Evolutionary conservation across 768 basidiomycete genomes (phyloP).

Genomic region (Hygrophoropsis aurantiaca): DNA sequence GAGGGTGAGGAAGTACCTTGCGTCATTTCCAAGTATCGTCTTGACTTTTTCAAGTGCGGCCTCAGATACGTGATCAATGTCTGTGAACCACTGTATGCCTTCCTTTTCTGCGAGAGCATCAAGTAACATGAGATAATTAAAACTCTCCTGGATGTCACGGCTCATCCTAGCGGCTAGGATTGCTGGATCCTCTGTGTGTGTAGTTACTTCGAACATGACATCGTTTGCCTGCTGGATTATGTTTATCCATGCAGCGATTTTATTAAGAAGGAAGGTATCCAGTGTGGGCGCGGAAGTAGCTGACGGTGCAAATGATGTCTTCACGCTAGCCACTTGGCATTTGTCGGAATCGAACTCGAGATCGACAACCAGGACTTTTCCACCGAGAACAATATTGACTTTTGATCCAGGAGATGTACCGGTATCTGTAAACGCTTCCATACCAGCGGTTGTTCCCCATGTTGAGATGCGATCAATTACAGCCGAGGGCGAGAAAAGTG

Average conservation of each 20-base stretch:
- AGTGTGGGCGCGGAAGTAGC: constrained; percentile 41
- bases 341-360: constrained; percentile 51
- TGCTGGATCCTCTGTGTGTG: constrained; percentile 46
- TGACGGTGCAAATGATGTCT: constrained; percentile 69
- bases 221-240: constrained; percentile 37
- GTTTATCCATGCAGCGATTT: constrained; percentile 54
- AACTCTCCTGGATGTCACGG: constrained; percentile 48
- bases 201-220: constrained; percentile 20
- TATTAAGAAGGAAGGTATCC: constrained; percentile 60
- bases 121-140: constrained; percentile 70
- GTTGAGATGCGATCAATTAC: constrained; percentile 41
- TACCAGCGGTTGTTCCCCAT: constrained; percentile 65
- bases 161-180: constrained; percentile 52
- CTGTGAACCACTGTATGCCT: constrained; percentile 76
- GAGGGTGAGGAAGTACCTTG: too few species aligned
- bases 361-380: constrained; percentile 80
- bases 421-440: constrained; percentile 75
- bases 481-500: constrained; percentile 21
- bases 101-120: constrained; percentile 60
- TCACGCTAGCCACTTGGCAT: constrained; percentile 51
- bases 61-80: constrained; percentile 40
- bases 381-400: constrained; percentile 64
- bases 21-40: too few species aligned
- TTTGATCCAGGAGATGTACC: constrained; percentile 29
- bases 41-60: too few species aligned